phyloP scores from a whole-genome alignment of 495 filamentous ascomycete genomes.

The Penicillium taxi region DNA sequence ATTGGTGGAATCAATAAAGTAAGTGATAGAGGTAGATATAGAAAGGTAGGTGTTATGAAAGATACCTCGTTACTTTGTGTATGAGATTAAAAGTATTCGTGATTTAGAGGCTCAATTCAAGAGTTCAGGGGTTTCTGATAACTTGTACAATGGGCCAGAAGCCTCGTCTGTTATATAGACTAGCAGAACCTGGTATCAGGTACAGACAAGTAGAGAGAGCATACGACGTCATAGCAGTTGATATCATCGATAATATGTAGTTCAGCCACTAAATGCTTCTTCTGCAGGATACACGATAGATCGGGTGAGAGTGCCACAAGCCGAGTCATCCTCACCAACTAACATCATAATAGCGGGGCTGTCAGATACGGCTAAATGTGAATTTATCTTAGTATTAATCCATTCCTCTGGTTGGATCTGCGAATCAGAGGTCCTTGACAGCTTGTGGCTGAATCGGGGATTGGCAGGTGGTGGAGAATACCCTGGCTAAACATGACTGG shows the following conservation, averaged over 20 bases:
- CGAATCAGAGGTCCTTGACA: too few species aligned
- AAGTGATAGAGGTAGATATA: constrained; percentile 3
- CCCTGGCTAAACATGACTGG: constrained; percentile 9
- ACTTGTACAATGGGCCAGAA: constrained; percentile 4
- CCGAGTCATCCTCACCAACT: constrained; percentile 7
- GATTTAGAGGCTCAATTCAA: not conserved
- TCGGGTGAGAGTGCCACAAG: constrained; percentile 9
- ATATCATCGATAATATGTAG: constrained; percentile 14
- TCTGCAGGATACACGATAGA: constrained; percentile 14
- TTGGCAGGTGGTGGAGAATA: constrained; percentile 1
- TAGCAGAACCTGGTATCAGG: constrained; percentile 9
- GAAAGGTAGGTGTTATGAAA: constrained; percentile 1
- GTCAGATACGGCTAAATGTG: too few species aligned
- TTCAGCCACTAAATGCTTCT: constrained; percentile 7
- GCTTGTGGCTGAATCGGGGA: too few species aligned
- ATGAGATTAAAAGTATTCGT: not conserved
- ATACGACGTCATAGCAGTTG: constrained; percentile 19
- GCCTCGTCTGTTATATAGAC: constrained; percentile 9
- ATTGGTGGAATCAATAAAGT: constrained; percentile 1
- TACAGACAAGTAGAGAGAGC: constrained; percentile 4
- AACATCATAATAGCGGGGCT: constrained; percentile 16
- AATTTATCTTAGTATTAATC: too few species aligned
- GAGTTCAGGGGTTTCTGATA: constrained; percentile 11
- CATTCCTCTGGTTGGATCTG: too few species aligned
- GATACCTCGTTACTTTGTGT: not conserved